Conservation (phyloP, 768 basidiomycete species). For the Epithele typhae region DNA sequence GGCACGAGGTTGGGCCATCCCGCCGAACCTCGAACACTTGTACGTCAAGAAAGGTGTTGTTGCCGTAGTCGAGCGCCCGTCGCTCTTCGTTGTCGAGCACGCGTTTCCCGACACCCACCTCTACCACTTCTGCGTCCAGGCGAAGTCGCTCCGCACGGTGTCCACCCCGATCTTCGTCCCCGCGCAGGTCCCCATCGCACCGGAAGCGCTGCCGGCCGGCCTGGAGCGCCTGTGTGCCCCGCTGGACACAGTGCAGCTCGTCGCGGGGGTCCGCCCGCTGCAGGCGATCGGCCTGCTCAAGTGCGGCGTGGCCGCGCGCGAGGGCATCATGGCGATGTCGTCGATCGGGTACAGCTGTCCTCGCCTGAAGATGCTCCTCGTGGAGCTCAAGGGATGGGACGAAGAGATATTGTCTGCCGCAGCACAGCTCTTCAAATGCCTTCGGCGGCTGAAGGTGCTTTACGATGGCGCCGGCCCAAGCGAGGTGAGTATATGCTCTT, state of each 20-base stretch:
- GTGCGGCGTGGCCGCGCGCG: constrained; percentile 13
- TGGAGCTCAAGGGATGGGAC: constrained; percentile 38
- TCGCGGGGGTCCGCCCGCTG: constrained; percentile 16
- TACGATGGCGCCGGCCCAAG: constrained; percentile 33
- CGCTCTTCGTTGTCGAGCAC: constrained; percentile 11
- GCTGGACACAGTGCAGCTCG: constrained; percentile 12
- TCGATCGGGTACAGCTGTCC: constrained; percentile 23
- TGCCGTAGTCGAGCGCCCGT: constrained; percentile 1
- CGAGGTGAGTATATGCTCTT: constrained; percentile 31
- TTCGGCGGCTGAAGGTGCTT: constrained; percentile 37
- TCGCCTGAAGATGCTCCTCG: constrained; percentile 29
- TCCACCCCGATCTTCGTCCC: constrained; percentile 12
- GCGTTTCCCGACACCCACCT: constrained; percentile 20
- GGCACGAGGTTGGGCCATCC: constrained; percentile 13
- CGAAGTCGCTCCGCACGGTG: constrained; percentile 9
- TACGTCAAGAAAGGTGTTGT: constrained; percentile 19
- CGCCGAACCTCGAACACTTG: constrained; percentile 18
- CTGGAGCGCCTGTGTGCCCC: constrained; percentile 7
- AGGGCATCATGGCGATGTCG: constrained; percentile 18
- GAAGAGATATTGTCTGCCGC: constrained; percentile 41
- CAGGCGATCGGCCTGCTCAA: constrained; percentile 19
- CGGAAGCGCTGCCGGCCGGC: constrained; percentile 8
- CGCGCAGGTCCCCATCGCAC: constrained; percentile 3
- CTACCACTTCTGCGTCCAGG: constrained; percentile 14
- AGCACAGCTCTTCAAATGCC: constrained; percentile 30